Evolutionary conservation across 345 rosid genomes (phyloP).

Genomic region (Gossypium longicalyx): DNA sequence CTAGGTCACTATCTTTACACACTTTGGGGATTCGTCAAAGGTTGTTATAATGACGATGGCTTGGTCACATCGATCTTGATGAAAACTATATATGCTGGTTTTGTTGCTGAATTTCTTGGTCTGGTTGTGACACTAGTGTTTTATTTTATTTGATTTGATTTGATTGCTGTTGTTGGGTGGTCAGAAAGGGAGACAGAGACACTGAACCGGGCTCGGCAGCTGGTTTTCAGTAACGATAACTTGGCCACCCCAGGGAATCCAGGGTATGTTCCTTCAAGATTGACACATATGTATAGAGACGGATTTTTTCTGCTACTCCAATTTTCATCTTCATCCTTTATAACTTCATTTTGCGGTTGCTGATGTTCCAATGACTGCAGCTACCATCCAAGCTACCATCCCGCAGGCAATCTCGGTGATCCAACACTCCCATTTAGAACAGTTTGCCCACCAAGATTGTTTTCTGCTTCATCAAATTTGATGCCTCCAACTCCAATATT

Average conservation of each 20-base stretch:
- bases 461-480: constrained; percentile 43
- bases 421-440: constrained; percentile 48
- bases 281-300: too few relatives aligned
- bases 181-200: constrained; percentile 98
- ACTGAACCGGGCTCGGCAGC: constrained; percentile 95
- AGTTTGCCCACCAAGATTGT: constrained; percentile 47
- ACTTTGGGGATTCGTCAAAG: constrained; percentile 1
- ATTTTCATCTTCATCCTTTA: neutral
- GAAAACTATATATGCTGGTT: constrained; percentile 21
- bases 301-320: too few relatives aligned
- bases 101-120: constrained; percentile 21
- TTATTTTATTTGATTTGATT: constrained; percentile 13
- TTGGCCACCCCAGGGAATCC: constrained; percentile 45
- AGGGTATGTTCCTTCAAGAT: constrained; percentile 29
- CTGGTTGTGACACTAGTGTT: neutral
- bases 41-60: neutral
- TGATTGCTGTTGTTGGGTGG: constrained; percentile 24
- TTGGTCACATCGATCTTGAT: constrained; percentile 26
- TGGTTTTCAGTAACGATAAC: constrained; percentile 75
- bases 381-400: constrained; percentile 47
- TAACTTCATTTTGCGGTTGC: neutral
- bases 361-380: constrained; percentile 27
- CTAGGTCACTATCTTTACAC: neutral
- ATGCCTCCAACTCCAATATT: constrained; percentile 34
- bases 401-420: constrained; percentile 46